Evolutionary conservation across 768 basidiomycete genomes (phyloP), one percentile per base, ranked within the genome.

Genomic region (Suillus americanus): DNA sequence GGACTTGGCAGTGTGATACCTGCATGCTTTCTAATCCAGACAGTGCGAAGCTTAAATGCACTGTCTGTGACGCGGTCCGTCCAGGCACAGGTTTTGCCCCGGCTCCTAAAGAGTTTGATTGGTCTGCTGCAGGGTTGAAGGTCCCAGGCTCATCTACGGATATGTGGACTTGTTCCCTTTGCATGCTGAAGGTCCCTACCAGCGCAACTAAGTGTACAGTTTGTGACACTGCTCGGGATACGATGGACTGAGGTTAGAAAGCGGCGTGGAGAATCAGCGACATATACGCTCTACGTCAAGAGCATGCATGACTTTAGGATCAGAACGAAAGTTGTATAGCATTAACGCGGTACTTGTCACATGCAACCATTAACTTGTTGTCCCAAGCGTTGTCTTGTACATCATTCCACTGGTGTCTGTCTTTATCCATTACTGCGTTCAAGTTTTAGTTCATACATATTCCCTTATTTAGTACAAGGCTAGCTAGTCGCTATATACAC

Each of bases 161-260:
- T 54, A 54, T 20, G 33, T 84, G 82, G 83, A 74, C 67, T 25
- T 84, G 83, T 67, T 69, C 69, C 2, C 43, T 71, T 6, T 85
- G 83, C 62, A 62, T 67, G 71, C 56, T 87, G 62, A 67, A 71
- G 45, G 90, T 86, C 70, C 78, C 80, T 23, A 76, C 78, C 23
- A 74, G 74, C 45, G 82, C 76, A n/a, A 68, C 69, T 25, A 83
- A 86, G 68, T 89, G 88, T 71, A 73, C 71, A 3, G 57, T 84
- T 53, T 89, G 87, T 66, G 85, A 86, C n/a, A 61, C 77, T 12
- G 77, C 79, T 41, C 78, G 80, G 41, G 28, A 46, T 41, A 62
- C 57, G 33, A 60, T 35, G 33, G 62, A 23, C 20, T n/a, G 14
- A 37, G 12, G 61, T 25, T 20, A 37, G n/a, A 57, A 33, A 54